Base-by-base conservation (phyloP, 2,329 filamentous ascomycete genomes). In the Penicillium verrucosum region DNA sequence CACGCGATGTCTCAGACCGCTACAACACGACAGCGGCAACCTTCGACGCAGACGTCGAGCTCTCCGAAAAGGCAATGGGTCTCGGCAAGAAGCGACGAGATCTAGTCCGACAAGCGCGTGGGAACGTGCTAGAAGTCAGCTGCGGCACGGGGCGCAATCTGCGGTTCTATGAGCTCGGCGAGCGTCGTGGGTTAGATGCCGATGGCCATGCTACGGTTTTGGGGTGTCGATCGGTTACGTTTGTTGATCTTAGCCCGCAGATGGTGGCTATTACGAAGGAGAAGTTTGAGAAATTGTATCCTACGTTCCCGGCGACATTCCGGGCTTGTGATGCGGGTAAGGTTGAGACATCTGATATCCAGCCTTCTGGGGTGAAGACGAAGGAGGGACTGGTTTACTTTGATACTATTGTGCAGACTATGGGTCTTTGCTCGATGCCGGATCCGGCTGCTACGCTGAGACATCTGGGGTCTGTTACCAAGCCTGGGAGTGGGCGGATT, bases 61-160 rank as follows among this genome's bases (percentile, higher is more conserved):
- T 74, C 49, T 72, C 73, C 1, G 79, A 81, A 62, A 73, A 67
- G 53, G 62, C 75, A 2, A 78, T 77, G 72, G 65, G 75, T 1
- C 52, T 81, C 52, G 71, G 71, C 18, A 61, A 61, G 36, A 74
- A 76, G 58, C 72, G 79, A n/a, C 68, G 68, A 27, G 70, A 75
- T 37, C 68, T 81, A 2, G 68, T 77, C n/a, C 62, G 65, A 8
- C 68, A 71, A 56, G 78, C 78, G 4, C 67, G 71, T 21, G 79
- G 79, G 1, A 64, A 81, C 59, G 78, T 80, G 8, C 70, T 81
- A 5, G 79, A 81, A 65, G 77, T 81, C 38, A 78, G 76, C 58
- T 78, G 74, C 41, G 79, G 79, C n/a, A 81, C 79, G 1, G 79
- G 79, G 4, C 70, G 78, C 34, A 81, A 81, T 58, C 63, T 77